phyloP scores from a whole-genome alignment of 352 stramenopile genomes.

The Phytophthora pseudosyringae region DNA sequence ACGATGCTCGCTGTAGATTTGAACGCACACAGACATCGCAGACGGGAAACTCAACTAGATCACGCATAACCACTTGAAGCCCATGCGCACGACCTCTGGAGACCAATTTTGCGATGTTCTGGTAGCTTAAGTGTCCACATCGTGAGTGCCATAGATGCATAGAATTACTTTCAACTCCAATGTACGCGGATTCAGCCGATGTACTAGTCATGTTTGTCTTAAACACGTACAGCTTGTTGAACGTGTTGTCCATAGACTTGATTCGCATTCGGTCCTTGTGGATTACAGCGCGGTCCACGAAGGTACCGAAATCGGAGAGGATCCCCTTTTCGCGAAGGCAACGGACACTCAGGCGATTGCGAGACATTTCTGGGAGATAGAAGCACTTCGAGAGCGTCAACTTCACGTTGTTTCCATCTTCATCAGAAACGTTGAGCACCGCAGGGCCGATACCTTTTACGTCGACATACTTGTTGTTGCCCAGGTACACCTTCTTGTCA shows the following conservation, averaged over 20 bases:
- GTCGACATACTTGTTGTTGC: constrained; percentile 13
- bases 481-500: constrained; percentile 10
- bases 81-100: constrained; percentile 3
- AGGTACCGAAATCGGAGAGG: constrained; percentile 12
- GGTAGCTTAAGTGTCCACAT: constrained; percentile 10
- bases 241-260: constrained; percentile 1
- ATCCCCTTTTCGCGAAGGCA: no score
- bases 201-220: constrained; percentile 1
- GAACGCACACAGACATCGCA: constrained; percentile 14
- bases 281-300: constrained; percentile 7
- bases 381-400: no score
- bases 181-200: constrained; percentile 4
- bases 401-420: constrained; percentile 5
- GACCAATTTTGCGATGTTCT: constrained; percentile 11
- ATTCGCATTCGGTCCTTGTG: neutral
- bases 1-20: constrained; percentile 10
- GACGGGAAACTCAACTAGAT: constrained; percentile 2
- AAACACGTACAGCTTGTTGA: constrained; percentile 17
- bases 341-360: no score
- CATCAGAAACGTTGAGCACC: neutral
- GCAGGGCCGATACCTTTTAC: constrained; percentile 9
- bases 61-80: neutral
- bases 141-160: constrained; percentile 9
- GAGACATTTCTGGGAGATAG: no score
- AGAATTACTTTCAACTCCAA: constrained; percentile 3